Evolutionary conservation across 805 yeast species (phyloP).

Genomic region (Candida hungchunana): DNA sequence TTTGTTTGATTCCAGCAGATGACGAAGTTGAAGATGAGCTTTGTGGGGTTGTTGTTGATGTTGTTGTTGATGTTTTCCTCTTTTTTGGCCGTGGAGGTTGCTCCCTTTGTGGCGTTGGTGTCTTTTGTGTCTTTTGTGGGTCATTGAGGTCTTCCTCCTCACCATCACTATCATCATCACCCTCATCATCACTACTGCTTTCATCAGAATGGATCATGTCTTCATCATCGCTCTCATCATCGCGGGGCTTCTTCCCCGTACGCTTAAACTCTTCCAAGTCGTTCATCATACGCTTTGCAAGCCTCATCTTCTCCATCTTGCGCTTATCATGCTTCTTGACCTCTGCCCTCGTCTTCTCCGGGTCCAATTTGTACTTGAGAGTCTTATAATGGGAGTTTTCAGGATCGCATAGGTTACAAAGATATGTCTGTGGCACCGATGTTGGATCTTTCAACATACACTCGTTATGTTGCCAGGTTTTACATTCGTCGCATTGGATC

Average conservation of each 20-base stretch:
- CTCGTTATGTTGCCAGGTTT: constrained; percentile 67
- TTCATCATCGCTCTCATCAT: no score
- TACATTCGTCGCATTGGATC: constrained; percentile 64
- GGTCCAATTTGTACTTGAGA: constrained; percentile 30
- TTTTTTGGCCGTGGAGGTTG: background rate
- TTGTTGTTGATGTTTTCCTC: constrained; percentile 5
- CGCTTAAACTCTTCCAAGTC: constrained; percentile 11
- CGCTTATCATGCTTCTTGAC: constrained; percentile 10
- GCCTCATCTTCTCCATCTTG: constrained; percentile 8
- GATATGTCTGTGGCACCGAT: constrained; percentile 43
- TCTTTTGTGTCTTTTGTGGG: background rate
- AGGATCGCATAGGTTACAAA: constrained; percentile 53
- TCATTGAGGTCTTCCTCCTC: constrained; percentile 8
- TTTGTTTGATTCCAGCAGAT: constrained; percentile 14
- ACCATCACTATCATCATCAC: constrained; percentile 15
- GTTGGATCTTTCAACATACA: constrained; percentile 49
- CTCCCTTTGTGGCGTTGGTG: background rate
- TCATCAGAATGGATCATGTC: constrained; percentile 54
- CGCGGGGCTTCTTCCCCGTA: constrained; percentile 8
- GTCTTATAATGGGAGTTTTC: constrained; percentile 28
- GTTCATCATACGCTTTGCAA: constrained; percentile 3
- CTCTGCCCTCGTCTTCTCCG: constrained; percentile 18
- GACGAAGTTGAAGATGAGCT: background rate
- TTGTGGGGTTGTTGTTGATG: constrained; percentile 5
- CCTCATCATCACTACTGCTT: no score